phyloP scores from a whole-genome alignment of 805 yeast genomes.

The Zygosaccharomyces siamensis region DNA sequence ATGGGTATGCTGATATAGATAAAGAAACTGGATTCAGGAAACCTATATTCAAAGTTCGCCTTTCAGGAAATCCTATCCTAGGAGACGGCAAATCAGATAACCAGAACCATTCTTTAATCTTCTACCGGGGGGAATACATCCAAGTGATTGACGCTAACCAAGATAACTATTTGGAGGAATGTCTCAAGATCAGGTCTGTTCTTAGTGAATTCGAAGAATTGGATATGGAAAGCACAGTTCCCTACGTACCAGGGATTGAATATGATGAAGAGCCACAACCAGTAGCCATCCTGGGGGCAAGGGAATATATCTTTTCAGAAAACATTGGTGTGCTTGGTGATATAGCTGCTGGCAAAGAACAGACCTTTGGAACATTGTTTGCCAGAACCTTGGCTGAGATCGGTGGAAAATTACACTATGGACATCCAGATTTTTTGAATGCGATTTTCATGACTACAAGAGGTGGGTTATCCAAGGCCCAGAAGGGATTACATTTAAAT shows the following conservation, averaged over 20 bases:
- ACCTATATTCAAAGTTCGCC: conserved; percentile 59
- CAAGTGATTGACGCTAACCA: conserved; percentile 96
- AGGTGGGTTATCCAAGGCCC: conserved; percentile 95
- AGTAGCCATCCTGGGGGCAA: conserved; percentile 90
- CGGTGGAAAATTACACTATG: conserved; percentile 92
- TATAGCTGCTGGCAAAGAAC: conserved; percentile 96
- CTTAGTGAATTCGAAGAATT: conserved; percentile 88
- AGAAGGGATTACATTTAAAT: conserved; percentile 84
- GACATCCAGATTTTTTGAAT: conserved; percentile 93
- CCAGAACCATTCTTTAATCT: conserved; percentile 82
- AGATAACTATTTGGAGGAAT: conserved; percentile 92
- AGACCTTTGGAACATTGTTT: conserved; percentile 92
- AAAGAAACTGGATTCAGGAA: conserved; percentile 55
- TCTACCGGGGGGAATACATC: conserved; percentile 89
- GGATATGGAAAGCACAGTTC: conserved; percentile 46
- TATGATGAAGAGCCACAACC: conserved; percentile 48
- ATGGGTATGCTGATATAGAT: conserved; percentile 51
- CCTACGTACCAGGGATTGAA: conserved; percentile 56
- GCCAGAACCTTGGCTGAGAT: conserved; percentile 90
- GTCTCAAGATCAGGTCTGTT: conserved; percentile 82
- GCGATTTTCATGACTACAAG: conserved; percentile 89
- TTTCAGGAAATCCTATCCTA: conserved; percentile 90
- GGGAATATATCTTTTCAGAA: conserved; percentile 92
- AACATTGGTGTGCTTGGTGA: conserved; percentile 90
- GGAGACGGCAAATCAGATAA: conserved; percentile 98